Conservation (phyloP, 345 rosid genomes). For the Aethionema arabicum region DNA sequence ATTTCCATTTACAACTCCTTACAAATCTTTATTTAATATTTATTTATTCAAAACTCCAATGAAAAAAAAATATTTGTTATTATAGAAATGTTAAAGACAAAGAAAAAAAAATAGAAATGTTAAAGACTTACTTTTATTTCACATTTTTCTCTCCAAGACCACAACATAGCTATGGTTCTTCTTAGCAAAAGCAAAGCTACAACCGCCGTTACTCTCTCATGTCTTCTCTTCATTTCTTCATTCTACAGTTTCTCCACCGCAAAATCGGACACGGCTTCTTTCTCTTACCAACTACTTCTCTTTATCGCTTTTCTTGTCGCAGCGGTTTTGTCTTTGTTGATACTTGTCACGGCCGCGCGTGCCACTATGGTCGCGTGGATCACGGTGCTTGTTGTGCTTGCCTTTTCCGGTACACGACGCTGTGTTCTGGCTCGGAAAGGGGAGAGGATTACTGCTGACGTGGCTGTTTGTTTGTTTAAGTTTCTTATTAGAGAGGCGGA, state of each 20-base stretch:
- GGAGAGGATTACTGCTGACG: conserved; percentile 30
- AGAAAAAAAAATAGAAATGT: neutral
- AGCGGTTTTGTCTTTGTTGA: conserved; percentile 23
- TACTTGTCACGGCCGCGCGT: conserved; percentile 34
- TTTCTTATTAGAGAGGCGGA: conserved; percentile 27
- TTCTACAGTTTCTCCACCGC: conserved; percentile 27
- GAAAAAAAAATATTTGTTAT: neutral
- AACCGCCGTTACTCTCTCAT: conserved; percentile 29
- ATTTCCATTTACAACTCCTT: conserved; percentile 39
- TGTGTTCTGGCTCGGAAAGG: conserved; percentile 32
- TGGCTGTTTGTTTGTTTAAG: conserved; percentile 28
- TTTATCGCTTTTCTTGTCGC: neutral
- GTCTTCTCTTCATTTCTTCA: conserved; percentile 27
- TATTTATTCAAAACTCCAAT: neutral
- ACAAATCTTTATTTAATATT: conserved; percentile 27
- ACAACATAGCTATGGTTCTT: conserved; percentile 30
- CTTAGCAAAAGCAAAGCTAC: conserved; percentile 25
- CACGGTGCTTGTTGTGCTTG: conserved; percentile 35
- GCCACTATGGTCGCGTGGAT: conserved; percentile 42
- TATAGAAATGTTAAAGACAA: neutral
- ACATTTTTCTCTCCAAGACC: conserved; percentile 4
- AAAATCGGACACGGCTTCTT: neutral
- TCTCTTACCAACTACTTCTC: conserved; percentile 9
- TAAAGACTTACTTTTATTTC: conserved; percentile 7
- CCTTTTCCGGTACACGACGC: conserved; percentile 40